Percentiles rank a stretch among this genome's conserved stretches.
Conservation (phyloP, 768 basidiomycete genomes). For the Kwoniella sp. region DNA sequence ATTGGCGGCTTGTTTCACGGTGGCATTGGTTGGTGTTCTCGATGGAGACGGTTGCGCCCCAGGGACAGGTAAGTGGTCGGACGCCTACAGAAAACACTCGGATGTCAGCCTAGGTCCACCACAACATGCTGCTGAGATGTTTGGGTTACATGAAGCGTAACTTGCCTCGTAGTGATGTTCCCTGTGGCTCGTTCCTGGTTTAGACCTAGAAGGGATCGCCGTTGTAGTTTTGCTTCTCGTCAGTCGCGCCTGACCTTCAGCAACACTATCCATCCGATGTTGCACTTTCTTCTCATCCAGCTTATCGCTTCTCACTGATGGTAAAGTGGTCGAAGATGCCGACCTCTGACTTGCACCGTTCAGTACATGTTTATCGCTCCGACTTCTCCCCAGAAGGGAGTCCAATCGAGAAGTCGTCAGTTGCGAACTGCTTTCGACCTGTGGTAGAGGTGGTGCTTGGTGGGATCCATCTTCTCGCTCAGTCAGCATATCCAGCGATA, state of each 20-base stretch:
- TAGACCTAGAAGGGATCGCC: not conserved
- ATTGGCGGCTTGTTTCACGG: slow-evolving; percentile 12
- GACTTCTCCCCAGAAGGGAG: slow-evolving; percentile 11
- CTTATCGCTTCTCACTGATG: slow-evolving; percentile 3
- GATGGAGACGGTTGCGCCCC: not conserved
- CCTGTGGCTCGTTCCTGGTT: not conserved
- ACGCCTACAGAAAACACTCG: not conserved
- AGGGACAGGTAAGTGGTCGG: slow-evolving; percentile 8
- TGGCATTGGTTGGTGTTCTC: slow-evolving; percentile 4
- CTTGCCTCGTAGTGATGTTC: slow-evolving; percentile 13
- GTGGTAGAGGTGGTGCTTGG: not conserved
- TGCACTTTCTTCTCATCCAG: not conserved
- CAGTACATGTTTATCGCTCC: not conserved
- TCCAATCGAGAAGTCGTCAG: slow-evolving; percentile 18
- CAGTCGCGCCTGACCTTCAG: not conserved
- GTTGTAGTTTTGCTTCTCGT: slow-evolving; percentile 8
- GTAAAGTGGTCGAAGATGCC: slow-evolving; percentile 2
- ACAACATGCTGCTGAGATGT: no score
- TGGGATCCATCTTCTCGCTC: slow-evolving; percentile 2
- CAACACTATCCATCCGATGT: not conserved
- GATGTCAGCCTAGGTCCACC: no score
- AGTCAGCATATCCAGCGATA: slow-evolving; percentile 35
- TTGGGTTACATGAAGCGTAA: no score
- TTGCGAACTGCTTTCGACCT: slow-evolving; percentile 2
- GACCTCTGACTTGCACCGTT: slow-evolving; percentile 6